phyloP scores from a whole-genome alignment of 106 monocot species.

The Iris macrosiphon region DNA sequence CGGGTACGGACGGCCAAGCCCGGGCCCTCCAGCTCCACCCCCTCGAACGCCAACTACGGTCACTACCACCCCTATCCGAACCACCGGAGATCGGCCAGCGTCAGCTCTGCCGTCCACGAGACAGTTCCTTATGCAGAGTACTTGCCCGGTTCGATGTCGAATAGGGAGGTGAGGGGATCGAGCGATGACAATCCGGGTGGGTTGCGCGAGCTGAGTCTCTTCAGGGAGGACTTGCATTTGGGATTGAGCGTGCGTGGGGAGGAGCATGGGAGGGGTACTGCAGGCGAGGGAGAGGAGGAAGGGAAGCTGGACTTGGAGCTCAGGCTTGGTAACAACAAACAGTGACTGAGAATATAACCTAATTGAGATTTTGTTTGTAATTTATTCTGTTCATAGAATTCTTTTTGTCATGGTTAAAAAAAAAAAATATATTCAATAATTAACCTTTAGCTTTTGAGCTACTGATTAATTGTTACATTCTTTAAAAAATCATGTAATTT shows the following conservation, averaged over 20 bases:
- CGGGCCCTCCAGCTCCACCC: too few species aligned
- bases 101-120: neutral
- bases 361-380: too few species aligned
- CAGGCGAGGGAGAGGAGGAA: neutral
- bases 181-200: neutral
- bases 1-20: slow-evolving; percentile 2
- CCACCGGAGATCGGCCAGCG: neutral
- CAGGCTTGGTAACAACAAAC: slow-evolving; percentile 20
- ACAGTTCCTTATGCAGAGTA: neutral
- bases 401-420: too few species aligned
- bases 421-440: too few species aligned
- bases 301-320: slow-evolving; percentile 45
- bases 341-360: too few species aligned
- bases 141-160: neutral
- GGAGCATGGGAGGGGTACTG: neutral
- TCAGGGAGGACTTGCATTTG: neutral
- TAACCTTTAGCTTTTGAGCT: too few species aligned
- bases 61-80: neutral
- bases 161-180: neutral
- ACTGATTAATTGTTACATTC: too few species aligned
- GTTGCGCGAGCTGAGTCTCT: slow-evolving; percentile 12
- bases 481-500: too few species aligned
- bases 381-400: too few species aligned
- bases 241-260: slow-evolving; percentile 4
- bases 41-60: neutral